Conservation (phyloP, 139 green algal genomes). For the Chlorella vulgaris region DNA sequence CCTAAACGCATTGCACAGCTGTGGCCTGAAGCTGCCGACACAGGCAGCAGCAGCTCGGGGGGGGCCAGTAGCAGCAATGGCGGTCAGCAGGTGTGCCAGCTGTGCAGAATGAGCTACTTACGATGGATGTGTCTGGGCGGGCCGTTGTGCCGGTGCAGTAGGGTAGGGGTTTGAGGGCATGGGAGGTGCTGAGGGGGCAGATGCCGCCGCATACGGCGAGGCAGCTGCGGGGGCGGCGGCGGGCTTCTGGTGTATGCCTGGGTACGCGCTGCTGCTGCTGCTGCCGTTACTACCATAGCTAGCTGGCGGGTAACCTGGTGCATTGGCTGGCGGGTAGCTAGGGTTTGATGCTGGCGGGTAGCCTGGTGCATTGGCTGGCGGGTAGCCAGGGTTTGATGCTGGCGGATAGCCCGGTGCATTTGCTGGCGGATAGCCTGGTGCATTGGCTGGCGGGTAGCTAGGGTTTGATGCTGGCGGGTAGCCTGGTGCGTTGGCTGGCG, state of each 20-base stretch:
- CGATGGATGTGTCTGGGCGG: no score
- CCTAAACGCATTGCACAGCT: no score
- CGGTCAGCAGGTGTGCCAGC: no score
- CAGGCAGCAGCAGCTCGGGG: no score
- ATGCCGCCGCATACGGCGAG: neutral
- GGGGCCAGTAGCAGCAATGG: no score
- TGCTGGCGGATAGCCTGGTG: neutral
- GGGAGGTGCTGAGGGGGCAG: neutral
- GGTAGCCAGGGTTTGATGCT: conserved; percentile 4
- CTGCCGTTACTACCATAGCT: neutral
- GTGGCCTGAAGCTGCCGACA: no score
- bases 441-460: neutral
- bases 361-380: neutral
- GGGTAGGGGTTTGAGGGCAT: neutral
- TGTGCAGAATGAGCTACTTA: no score
- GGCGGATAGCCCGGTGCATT: neutral
- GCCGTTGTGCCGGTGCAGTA: no score
- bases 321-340: neutral
- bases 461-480: no score
- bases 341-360: neutral
- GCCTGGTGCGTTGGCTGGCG: neutral
- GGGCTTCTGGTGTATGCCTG: neutral
- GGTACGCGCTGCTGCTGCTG: neutral
- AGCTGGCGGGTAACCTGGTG: neutral
- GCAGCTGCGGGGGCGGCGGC: neutral